A percentile compares a stretch with the other conserved stretches of the same genome.
Conservation (phyloP, 768 basidiomycete species). For the Lepiota subincarnata region DNA sequence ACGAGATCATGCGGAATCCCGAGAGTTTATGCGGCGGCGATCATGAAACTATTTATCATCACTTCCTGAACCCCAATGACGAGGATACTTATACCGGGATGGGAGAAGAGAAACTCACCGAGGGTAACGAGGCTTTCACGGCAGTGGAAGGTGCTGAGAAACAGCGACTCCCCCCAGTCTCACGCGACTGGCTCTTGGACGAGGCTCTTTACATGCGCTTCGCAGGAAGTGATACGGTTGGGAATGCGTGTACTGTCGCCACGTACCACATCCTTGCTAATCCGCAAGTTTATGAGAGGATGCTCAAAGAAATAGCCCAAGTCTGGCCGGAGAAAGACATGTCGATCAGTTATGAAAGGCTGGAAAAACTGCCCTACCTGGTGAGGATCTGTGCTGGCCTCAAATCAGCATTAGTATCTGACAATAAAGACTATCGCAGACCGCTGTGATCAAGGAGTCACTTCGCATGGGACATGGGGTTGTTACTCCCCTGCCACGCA, state of each 20-base stretch:
- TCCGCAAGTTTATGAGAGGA: slow-evolving; percentile 22
- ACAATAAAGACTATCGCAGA: slow-evolving; percentile 22
- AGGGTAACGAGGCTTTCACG: too few species aligned
- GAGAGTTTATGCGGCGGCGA: slow-evolving; percentile 25
- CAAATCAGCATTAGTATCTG: neutral
- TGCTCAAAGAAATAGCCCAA: slow-evolving; percentile 28
- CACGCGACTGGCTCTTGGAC: slow-evolving; percentile 31
- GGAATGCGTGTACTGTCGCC: slow-evolving; percentile 34
- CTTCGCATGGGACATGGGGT: slow-evolving; percentile 39
- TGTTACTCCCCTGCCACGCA: slow-evolving; percentile 33
- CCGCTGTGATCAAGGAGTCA: slow-evolving; percentile 44
- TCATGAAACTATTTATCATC: slow-evolving; percentile 36
- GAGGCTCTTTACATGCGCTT: slow-evolving; percentile 33
- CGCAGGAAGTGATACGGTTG: slow-evolving; percentile 44
- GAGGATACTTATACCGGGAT: neutral
- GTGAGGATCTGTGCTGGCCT: slow-evolving; percentile 23
- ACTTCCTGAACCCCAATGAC: slow-evolving; percentile 25
- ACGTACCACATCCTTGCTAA: slow-evolving; percentile 33
- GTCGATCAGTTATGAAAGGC: slow-evolving; percentile 26
- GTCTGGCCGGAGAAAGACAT: slow-evolving; percentile 39
- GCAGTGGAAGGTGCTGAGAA: slow-evolving; percentile 20
- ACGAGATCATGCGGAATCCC: slow-evolving; percentile 29
- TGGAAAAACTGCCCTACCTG: slow-evolving; percentile 44
- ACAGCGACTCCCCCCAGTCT: slow-evolving; percentile 25
- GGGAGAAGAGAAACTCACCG: neutral